phyloP scores from a whole-genome alignment of 2,329 filamentous ascomycete species.

The Diaporthe caulivora region DNA sequence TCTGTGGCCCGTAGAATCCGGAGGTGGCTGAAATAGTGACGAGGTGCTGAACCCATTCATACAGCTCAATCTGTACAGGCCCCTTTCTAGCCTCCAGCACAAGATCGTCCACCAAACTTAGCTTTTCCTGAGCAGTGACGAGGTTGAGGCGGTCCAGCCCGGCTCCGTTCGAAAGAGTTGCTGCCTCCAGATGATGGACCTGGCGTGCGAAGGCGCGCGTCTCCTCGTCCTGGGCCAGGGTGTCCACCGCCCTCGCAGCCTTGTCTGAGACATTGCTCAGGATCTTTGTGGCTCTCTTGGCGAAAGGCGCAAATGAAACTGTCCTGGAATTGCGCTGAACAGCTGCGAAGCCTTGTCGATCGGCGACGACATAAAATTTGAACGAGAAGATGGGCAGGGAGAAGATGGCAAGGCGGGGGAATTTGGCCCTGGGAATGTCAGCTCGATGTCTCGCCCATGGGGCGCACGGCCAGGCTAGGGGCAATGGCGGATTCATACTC shows the following conservation, averaged over 20 bases:
- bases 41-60: conserved; percentile 13
- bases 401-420: conserved; percentile 19
- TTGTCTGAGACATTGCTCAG: not conserved
- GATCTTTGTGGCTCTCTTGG: not conserved
- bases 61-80: not conserved
- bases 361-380: conserved; percentile 31
- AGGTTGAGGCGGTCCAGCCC: conserved; percentile 32
- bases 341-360: conserved; percentile 24
- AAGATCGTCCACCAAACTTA: conserved; percentile 11
- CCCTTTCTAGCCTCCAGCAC: not conserved
- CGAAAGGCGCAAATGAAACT: conserved; percentile 35
- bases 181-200: conserved; percentile 10
- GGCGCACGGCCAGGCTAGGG: too few relatives aligned
- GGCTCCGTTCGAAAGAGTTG: not conserved
- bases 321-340: conserved; percentile 33
- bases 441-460: not conserved
- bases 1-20: conserved; percentile 24
- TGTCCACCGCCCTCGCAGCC: not conserved
- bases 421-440: conserved; percentile 15
- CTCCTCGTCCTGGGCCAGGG: conserved; percentile 2
- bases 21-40: conserved; percentile 10
- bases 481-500: not conserved
- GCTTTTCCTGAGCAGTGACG: conserved; percentile 14
- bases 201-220: conserved; percentile 5
- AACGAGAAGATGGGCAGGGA: conserved; percentile 35